phyloP scores from a whole-genome alignment of 2,329 filamentous ascomycete species.

The Alternaria dauci region DNA sequence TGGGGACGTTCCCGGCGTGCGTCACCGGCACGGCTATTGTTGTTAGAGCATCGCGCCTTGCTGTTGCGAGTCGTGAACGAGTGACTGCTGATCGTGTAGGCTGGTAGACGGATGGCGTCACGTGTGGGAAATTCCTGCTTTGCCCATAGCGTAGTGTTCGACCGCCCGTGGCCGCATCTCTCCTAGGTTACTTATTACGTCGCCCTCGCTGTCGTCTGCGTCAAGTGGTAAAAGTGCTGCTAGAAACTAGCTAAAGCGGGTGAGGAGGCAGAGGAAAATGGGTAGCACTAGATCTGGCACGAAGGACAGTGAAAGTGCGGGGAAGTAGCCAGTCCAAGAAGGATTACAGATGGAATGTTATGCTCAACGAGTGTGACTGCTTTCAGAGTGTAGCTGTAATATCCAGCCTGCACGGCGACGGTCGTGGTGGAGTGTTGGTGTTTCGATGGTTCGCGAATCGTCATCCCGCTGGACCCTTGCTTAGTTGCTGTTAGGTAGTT shows the following conservation, averaged over 20 bases:
- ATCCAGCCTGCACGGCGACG: not conserved
- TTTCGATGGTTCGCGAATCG: conserved; percentile 11
- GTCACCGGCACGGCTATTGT: not conserved
- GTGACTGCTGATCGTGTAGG: not conserved
- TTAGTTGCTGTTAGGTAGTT: conserved; percentile 24
- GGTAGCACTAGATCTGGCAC: not conserved
- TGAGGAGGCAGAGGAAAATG: not conserved
- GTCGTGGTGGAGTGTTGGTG: conserved; percentile 4
- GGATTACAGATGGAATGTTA: not conserved
- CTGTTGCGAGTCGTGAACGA: not conserved
- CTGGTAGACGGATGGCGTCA: not conserved
- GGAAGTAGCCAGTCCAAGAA: no score
- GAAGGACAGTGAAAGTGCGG: no score
- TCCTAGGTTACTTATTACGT: not conserved
- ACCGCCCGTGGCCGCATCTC: not conserved
- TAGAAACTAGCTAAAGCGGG: not conserved
- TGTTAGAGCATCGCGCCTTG: not conserved
- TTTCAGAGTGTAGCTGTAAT: not conserved
- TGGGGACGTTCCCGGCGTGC: conserved; percentile 2
- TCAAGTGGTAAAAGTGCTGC: not conserved
- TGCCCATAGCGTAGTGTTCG: not conserved
- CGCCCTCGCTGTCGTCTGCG: no score
- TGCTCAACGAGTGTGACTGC: not conserved
- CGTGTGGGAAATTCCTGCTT: not conserved
- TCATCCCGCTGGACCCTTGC: conserved; percentile 28